A percentile compares a stretch with the other conserved stretches of the same genome.
Conservation (phyloP, 805 yeast species). For the Saturnispora silvae region DNA sequence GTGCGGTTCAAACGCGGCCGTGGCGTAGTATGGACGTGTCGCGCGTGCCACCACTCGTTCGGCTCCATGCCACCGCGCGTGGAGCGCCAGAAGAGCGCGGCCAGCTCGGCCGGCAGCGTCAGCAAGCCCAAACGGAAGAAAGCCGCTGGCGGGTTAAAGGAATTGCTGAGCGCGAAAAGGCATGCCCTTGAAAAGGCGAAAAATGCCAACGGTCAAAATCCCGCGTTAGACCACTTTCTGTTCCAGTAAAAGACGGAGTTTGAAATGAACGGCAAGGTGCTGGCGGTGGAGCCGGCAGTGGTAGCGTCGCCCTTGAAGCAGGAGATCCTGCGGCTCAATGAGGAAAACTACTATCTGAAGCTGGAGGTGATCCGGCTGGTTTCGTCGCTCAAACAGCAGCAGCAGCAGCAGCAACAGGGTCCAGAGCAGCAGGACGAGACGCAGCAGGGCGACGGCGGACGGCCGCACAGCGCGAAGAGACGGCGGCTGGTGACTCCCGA, state of each 20-base stretch:
- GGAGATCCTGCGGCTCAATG: slow-evolving; percentile 32
- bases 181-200: neutral
- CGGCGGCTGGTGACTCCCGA: slow-evolving; percentile 1
- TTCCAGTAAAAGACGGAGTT: neutral
- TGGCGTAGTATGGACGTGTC: slow-evolving; percentile 3
- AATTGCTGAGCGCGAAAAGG: slow-evolving; percentile 6
- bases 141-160: neutral
- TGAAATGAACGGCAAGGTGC: slow-evolving; percentile 3
- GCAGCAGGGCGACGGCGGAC: too few species aligned
- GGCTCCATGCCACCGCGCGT: neutral
- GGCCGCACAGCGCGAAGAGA: too few species aligned
- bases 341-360: slow-evolving; percentile 35
- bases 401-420: slow-evolving; percentile 2
- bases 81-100: neutral
- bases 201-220: slow-evolving; percentile 3
- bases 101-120: neutral
- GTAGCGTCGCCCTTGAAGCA: slow-evolving; percentile 27
- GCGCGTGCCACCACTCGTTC: neutral
- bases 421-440: neutral
- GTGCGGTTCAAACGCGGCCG: slow-evolving; percentile 11
- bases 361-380: slow-evolving; percentile 35
- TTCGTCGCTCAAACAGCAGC: slow-evolving; percentile 31
- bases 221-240: slow-evolving; percentile 6
- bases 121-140: neutral
- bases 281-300: slow-evolving; percentile 17